Conservation (phyloP, 139 green algal species). For the Klebsormidium nitens region DNA sequence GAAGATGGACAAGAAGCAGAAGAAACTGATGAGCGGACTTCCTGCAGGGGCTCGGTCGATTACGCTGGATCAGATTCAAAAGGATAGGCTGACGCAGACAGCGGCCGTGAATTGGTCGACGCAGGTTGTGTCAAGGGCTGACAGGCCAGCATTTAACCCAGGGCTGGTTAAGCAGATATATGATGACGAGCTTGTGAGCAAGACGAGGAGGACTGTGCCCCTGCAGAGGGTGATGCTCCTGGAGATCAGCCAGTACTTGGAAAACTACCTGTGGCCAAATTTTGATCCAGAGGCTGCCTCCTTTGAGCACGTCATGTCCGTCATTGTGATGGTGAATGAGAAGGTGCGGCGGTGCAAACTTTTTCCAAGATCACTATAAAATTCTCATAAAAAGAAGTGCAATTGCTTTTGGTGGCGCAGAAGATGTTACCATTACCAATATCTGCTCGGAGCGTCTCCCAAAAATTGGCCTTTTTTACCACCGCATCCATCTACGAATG, state of each 20-base stretch:
- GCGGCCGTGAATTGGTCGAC: background rate
- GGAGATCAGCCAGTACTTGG: slow-evolving; percentile 91
- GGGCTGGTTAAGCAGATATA: slow-evolving; percentile 36
- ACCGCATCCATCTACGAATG: too few relatives aligned
- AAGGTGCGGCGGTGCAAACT: slow-evolving; percentile 55
- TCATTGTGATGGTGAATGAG: slow-evolving; percentile 90
- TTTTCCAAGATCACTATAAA: too few relatives aligned
- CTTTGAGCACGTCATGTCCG: slow-evolving; percentile 73
- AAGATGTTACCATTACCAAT: too few relatives aligned
- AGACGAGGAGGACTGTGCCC: slow-evolving; percentile 12
- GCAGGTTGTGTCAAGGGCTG: background rate
- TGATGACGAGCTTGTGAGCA: slow-evolving; percentile 14
- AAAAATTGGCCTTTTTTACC: too few relatives aligned
- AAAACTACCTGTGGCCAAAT: slow-evolving; percentile 89
- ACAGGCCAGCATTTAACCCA: slow-evolving; percentile 20
- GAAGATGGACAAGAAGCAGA: too few relatives aligned
- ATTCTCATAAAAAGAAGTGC: too few relatives aligned
- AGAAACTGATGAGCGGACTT: too few relatives aligned
- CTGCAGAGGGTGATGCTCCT: slow-evolving; percentile 53
- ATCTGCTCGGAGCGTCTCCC: too few relatives aligned
- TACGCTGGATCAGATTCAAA: background rate
- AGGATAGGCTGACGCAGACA: background rate
- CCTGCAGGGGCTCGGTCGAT: too few relatives aligned
- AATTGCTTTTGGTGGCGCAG: too few relatives aligned
- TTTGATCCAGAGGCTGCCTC: slow-evolving; percentile 56